Evolutionary conservation across 768 basidiomycete species (phyloP).

Genomic region (Suillus fuscotomentosus): DNA sequence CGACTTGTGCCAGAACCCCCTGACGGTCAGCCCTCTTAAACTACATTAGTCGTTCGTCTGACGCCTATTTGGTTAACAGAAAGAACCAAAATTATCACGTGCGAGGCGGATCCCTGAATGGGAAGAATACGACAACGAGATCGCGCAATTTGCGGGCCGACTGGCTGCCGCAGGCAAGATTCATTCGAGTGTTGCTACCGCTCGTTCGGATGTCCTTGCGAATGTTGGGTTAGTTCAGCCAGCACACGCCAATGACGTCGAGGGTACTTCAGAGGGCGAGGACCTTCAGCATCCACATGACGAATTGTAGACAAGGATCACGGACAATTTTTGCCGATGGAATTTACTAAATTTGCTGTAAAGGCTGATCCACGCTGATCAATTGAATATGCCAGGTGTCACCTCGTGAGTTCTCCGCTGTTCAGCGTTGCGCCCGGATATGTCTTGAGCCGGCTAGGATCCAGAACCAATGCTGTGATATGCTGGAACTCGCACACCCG

Average conservation of each 20-base stretch:
- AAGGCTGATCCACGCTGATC: neutral
- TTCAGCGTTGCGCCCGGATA: neutral
- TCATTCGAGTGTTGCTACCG: constrained; percentile 62
- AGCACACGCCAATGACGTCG: neutral
- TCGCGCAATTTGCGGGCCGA: constrained; percentile 75
- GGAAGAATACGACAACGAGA: constrained; percentile 92
- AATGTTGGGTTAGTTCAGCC: neutral
- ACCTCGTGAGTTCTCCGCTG: neutral
- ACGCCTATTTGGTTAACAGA: constrained; percentile 44
- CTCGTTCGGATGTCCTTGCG: constrained; percentile 69
- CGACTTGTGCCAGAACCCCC: constrained; percentile 94
- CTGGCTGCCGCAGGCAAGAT: constrained; percentile 72
- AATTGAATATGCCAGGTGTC: neutral
- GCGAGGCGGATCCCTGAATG: constrained; percentile 97
- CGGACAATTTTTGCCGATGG: neutral
- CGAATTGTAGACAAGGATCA: neutral
- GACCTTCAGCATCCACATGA: neutral
- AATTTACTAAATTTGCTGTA: neutral
- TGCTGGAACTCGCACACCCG: neutral
- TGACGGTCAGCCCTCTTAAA: constrained; percentile 60
- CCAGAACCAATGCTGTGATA: neutral
- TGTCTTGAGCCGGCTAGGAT: neutral
- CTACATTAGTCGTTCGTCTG: neutral
- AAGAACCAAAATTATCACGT: constrained; percentile 93
- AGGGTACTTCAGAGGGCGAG: neutral